phyloP scores from a whole-genome alignment of 352 stramenopile species.

The Phytopythium ostracodes region DNA sequence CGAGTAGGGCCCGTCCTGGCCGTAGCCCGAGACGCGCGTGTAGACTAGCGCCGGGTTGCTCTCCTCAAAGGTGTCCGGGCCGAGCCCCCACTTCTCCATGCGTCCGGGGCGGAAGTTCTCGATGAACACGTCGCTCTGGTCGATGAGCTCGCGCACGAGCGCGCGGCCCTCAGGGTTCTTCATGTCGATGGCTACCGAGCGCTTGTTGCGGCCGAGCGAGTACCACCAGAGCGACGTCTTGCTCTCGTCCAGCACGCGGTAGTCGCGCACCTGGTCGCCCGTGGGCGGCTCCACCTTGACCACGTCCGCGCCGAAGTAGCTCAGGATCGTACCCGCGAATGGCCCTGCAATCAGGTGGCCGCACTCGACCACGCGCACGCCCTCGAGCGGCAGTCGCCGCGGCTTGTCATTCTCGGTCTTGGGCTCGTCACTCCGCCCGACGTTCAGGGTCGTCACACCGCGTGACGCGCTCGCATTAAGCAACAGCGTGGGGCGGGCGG shows the following conservation, averaged over 20 bases:
- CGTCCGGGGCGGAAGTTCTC: slow-evolving; percentile 87
- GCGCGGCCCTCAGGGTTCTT: slow-evolving; percentile 54
- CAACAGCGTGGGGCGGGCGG: background rate
- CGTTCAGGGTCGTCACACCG: slow-evolving; percentile 34
- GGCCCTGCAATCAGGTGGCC: slow-evolving; percentile 77
- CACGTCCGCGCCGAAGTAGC: slow-evolving; percentile 88
- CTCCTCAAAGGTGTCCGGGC: slow-evolving; percentile 63
- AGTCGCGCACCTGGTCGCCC: slow-evolving; percentile 80
- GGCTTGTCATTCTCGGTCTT: background rate
- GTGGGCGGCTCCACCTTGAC: slow-evolving; percentile 89
- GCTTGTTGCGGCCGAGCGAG: slow-evolving; percentile 87
- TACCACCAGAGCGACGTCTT: slow-evolving; percentile 88
- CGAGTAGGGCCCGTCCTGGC: slow-evolving; percentile 80
- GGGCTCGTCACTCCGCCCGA: background rate
- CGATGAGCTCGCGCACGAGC: slow-evolving; percentile 70
- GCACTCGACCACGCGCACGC: slow-evolving; percentile 75
- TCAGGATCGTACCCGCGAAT: slow-evolving; percentile 81
- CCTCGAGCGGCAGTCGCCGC: slow-evolving; percentile 48
- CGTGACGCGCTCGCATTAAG: background rate
- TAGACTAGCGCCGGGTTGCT: slow-evolving; percentile 84
- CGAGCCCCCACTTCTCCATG: slow-evolving; percentile 87
- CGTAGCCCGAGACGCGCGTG: slow-evolving; percentile 77
- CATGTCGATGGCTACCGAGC: slow-evolving; percentile 81
- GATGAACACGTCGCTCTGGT: slow-evolving; percentile 80
- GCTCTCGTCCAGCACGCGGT: slow-evolving; percentile 64